Evolutionary conservation across 768 basidiomycete genomes (phyloP).

Genomic region (Termitomyces sp.): DNA sequence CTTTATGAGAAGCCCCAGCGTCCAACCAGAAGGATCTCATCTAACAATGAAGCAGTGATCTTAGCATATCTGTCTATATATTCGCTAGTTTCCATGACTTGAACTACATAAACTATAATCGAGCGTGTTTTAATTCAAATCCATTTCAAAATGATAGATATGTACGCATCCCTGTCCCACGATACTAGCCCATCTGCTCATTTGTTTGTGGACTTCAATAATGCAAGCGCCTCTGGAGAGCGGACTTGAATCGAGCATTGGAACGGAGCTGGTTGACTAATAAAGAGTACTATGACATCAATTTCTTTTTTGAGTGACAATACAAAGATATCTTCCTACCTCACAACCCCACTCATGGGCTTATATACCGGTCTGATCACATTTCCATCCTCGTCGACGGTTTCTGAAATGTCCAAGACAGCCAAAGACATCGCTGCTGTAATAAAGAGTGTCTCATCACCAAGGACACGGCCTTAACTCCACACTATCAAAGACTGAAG

Average conservation of each 20-base stretch:
- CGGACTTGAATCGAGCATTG: neutral
- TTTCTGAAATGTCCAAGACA: conserved; percentile 1
- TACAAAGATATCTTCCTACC: neutral
- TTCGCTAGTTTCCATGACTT: too few species aligned
- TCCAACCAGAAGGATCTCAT: too few species aligned
- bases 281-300: too few species aligned
- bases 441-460: conserved; percentile 1
- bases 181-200: too few species aligned
- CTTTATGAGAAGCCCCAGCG: too few species aligned
- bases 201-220: neutral
- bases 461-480: neutral
- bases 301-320: too few species aligned
- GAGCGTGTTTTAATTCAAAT: too few species aligned
- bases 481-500: neutral
- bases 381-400: neutral
- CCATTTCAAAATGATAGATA: too few species aligned
- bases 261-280: conserved; percentile 2
- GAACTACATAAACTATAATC: too few species aligned
- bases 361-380: neutral
- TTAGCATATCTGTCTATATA: too few species aligned
- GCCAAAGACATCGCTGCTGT: neutral
- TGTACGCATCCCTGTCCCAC: too few species aligned
- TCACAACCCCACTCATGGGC: neutral
- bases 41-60: too few species aligned
- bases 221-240: neutral